Evolutionary conservation across 345 rosid species (phyloP).

Genomic region (Eucalyptus brandiana): DNA sequence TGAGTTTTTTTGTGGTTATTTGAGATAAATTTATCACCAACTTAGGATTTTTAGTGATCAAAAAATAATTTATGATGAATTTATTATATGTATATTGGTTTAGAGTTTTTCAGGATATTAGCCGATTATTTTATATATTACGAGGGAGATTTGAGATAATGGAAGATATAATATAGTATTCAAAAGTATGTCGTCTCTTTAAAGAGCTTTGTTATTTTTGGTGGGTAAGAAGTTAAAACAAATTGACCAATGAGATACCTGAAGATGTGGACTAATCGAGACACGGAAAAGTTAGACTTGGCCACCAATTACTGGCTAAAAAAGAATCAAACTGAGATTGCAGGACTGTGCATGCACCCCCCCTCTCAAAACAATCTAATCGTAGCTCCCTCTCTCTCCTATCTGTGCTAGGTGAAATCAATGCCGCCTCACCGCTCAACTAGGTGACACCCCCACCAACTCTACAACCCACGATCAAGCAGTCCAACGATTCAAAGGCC

Average conservation of each 20-base stretch:
- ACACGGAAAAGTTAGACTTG: background rate
- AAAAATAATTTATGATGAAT: too few species aligned
- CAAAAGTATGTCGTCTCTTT: background rate
- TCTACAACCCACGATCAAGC: background rate
- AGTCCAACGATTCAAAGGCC: background rate
- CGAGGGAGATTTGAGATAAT: background rate
- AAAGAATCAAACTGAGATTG: background rate
- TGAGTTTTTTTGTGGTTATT: too few species aligned
- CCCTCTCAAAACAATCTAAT: background rate
- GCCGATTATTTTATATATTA: background rate
- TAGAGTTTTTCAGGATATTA: accelerated
- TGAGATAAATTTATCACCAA: too few species aligned
- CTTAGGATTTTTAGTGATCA: too few species aligned
- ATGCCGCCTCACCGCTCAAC: background rate
- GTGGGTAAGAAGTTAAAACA: background rate
- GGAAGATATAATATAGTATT: background rate
- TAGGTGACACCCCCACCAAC: background rate
- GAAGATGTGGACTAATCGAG: background rate
- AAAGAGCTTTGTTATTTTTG: background rate
- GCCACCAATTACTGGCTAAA: background rate
- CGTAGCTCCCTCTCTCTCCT: background rate
- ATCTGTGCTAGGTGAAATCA: background rate
- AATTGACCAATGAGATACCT: background rate
- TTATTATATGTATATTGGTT: too few species aligned
- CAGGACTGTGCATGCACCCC: background rate